Evolutionary conservation across 2,329 filamentous ascomycete species (phyloP).

Genomic region (Trichoderma brevicompactum): DNA sequence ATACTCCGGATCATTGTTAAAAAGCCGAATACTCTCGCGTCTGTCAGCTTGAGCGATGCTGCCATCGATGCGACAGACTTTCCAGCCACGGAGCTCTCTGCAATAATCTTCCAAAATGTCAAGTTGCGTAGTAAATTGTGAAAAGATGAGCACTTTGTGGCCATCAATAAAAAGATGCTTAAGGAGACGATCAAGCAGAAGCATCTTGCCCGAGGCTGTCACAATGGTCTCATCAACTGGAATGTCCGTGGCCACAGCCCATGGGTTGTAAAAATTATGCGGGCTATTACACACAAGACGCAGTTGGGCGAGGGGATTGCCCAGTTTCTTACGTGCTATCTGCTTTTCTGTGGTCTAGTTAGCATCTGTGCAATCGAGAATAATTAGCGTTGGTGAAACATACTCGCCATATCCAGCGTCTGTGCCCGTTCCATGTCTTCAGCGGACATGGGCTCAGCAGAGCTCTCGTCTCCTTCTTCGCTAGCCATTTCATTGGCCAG

Average conservation of each 20-base stretch:
- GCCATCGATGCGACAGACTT: slow-evolving; percentile 88
- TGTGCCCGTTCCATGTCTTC: slow-evolving; percentile 69
- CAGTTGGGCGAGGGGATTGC: slow-evolving; percentile 90
- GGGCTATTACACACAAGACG: slow-evolving; percentile 91
- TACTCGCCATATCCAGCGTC: slow-evolving; percentile 77
- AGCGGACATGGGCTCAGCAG: slow-evolving; percentile 44
- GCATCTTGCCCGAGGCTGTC: slow-evolving; percentile 91
- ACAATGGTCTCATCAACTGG: slow-evolving; percentile 79
- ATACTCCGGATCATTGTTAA: slow-evolving; percentile 67
- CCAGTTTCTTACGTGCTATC: slow-evolving; percentile 87
- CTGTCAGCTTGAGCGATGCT: slow-evolving; percentile 76
- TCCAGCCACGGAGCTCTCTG: slow-evolving; percentile 73
- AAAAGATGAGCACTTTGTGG: slow-evolving; percentile 95
- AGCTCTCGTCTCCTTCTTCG: slow-evolving; percentile 45
- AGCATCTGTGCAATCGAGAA: background rate
- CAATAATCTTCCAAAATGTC: slow-evolving; percentile 91
- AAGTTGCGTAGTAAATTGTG: slow-evolving; percentile 92
- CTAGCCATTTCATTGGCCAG: slow-evolving; percentile 65
- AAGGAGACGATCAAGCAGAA: slow-evolving; percentile 85
- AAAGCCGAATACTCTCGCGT: slow-evolving; percentile 71
- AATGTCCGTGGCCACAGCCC: slow-evolving; percentile 62
- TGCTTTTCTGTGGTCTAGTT: slow-evolving; percentile 66
- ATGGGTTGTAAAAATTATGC: slow-evolving; percentile 96
- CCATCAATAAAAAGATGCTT: slow-evolving; percentile 71
- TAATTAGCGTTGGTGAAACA: slow-evolving; percentile 38